Percentiles rank a stretch among this genome's conserved stretches.
Conservation (phyloP, 176 grass and related monocot species). For the Eleusine coracana region DNA sequence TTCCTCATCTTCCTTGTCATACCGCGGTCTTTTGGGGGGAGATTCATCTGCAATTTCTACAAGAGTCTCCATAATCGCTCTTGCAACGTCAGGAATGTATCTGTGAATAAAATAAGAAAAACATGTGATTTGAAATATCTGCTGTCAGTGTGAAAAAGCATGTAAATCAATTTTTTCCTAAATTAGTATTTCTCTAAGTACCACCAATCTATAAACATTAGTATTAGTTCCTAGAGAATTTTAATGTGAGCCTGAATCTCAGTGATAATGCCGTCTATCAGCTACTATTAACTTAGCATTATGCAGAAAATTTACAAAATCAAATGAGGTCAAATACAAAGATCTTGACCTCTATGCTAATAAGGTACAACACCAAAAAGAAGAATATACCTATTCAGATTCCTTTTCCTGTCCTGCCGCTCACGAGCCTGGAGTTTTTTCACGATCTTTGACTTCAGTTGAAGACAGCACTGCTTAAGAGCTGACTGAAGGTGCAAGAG, state of each 20-base stretch:
- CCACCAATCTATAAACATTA: constrained; percentile 7
- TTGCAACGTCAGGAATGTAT: constrained; percentile 95
- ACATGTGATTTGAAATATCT: background rate
- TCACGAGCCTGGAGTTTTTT: constrained; percentile 91
- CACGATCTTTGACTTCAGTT: constrained; percentile 96
- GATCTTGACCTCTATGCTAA: background rate
- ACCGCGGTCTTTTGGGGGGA: constrained; percentile 56
- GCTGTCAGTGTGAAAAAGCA: background rate
- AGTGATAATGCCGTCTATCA: background rate
- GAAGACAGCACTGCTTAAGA: constrained; percentile 89
- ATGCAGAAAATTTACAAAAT: constrained; percentile 1
- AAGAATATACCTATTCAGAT: constrained; percentile 65
- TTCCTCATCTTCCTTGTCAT: constrained; percentile 82
- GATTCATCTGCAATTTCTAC: constrained; percentile 73
- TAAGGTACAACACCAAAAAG: constrained; percentile 18
- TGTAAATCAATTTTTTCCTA: background rate
- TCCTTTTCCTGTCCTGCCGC: constrained; percentile 93
- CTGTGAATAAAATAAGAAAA: constrained; percentile 46
- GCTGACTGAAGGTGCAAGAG: constrained; percentile 60
- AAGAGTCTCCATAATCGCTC: constrained; percentile 89
- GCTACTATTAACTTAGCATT: constrained; percentile 17
- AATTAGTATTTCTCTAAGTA: background rate
- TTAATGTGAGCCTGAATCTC: constrained; percentile 2
- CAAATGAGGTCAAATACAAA: background rate
- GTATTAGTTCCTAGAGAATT: constrained; percentile 5